Evolutionary conservation across 2,329 filamentous ascomycete species (phyloP).

Genomic region (Blastomyces parvus): DNA sequence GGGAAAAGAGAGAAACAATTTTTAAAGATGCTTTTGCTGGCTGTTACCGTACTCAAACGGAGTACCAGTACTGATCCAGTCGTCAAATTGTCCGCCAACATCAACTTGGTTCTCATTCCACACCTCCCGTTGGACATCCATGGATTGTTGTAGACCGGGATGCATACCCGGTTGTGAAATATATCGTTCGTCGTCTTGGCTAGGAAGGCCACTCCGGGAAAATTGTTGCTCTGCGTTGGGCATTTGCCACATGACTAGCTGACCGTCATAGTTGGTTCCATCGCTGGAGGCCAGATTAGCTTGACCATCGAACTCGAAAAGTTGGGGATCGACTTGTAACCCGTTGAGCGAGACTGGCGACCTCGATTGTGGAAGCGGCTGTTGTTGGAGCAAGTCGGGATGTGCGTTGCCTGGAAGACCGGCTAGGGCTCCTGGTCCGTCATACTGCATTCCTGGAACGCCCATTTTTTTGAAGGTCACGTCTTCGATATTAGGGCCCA

Average conservation of each 20-base stretch:
- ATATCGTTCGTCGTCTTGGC: slow-evolving; percentile 15
- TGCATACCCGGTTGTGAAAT: slow-evolving; percentile 18
- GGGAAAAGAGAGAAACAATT: not conserved
- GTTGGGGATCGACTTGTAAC: slow-evolving; percentile 35
- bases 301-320: slow-evolving; percentile 26
- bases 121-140: slow-evolving; percentile 27
- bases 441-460: slow-evolving; percentile 24
- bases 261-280: slow-evolving; percentile 15
- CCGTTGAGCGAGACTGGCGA: slow-evolving; percentile 20
- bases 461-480: slow-evolving; percentile 35
- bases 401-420: slow-evolving; percentile 36
- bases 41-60: slow-evolving; percentile 1
- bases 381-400: slow-evolving; percentile 31
- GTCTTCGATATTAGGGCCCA: slow-evolving; percentile 33
- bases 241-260: slow-evolving; percentile 21
- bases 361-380: slow-evolving; percentile 23
- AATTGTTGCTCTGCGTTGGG: slow-evolving; percentile 18
- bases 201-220: slow-evolving; percentile 10
- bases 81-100: slow-evolving; percentile 38
- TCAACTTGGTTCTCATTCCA: slow-evolving; percentile 33
- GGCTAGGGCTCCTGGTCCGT: slow-evolving; percentile 29
- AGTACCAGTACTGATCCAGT: slow-evolving; percentile 31
- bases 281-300: slow-evolving; percentile 4
- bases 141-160: slow-evolving; percentile 23
- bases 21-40: slow-evolving; percentile 5